Conservation (phyloP, 2,329 filamentous ascomycete species). For the Botrytis fabae region DNA sequence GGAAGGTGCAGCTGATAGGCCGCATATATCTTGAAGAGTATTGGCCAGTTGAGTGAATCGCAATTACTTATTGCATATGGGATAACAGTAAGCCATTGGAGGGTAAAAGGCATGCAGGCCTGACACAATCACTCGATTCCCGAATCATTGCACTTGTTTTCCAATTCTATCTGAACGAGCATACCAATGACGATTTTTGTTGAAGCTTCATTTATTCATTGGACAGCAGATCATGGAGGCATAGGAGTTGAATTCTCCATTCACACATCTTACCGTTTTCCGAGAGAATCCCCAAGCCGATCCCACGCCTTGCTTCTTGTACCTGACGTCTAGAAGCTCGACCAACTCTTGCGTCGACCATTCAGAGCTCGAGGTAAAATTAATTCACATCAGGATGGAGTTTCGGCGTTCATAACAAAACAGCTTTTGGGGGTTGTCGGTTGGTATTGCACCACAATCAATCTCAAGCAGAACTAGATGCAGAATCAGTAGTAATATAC, state of each 20-base stretch:
- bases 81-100: conserved; percentile 19
- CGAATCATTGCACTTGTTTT: conserved; percentile 15
- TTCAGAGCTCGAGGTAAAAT: conserved; percentile 15
- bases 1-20: conserved; percentile 18
- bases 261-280: conserved; percentile 20
- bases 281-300: conserved; percentile 5
- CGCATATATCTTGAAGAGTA: conserved; percentile 2
- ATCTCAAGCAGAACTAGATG: not conserved
- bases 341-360: not conserved
- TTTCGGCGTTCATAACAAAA: not conserved
- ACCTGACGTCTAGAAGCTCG: conserved; percentile 23
- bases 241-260: conserved; percentile 9
- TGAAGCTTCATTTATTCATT: conserved; percentile 18
- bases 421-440: not conserved
- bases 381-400: not conserved
- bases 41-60: not conserved
- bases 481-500: not conserved
- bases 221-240: not conserved
- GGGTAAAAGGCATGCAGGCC: not conserved
- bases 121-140: conserved; percentile 2
- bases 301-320: conserved; percentile 18
- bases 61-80: conserved; percentile 12
- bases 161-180: not conserved
- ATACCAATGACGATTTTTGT: conserved; percentile 12
- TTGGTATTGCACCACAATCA: not conserved